Evolutionary conservation across 176 grass and related monocot species (phyloP), one percentile per base, ranked within the genome.

Genomic region (Avena atlantica): DNA sequence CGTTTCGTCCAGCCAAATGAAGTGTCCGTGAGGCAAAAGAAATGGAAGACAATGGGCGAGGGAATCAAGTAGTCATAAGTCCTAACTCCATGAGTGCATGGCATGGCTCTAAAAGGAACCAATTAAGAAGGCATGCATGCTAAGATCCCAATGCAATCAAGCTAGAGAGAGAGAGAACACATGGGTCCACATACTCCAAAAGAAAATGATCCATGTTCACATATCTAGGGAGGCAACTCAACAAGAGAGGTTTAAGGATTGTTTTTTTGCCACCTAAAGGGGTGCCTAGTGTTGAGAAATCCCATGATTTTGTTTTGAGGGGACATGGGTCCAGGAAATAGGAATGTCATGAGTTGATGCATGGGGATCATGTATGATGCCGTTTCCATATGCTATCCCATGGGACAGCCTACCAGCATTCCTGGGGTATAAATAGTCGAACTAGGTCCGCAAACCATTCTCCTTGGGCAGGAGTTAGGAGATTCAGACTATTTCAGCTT

Each of bases 241-340:
- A 90, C 89, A 24, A 68, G 60, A 85, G 76, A 85, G 69, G 75
- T 87, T 75, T 62, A 59, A 85, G 67, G 76, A 59, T 51, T 16
- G 70, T 53, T 81, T 19, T 78, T 40, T 23, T 84, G 90, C 77
- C 86, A 71, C 78, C 86, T 78, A 95, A 89, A 74, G 31, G 51
- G 91, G 80, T 88, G 85, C 66, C 64, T 52, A 81, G 80, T 59
- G 87, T 90, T 91, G 85, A 89, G 89, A 92, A 95, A 86, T 89
- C 85, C 91, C 83, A 97, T 95, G 87, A 95, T 90, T 88, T 93
- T 95, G 95, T 87, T 92, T 93, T 76, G 81, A 81, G 87, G 95
- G 76, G 91, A 97, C 93, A 97, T 57, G 76, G 76, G 76, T 90
- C 92, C 92, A 90, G 83, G 81, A 91, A 91, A 91, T 89, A 91